Conservation (phyloP, 768 basidiomycete genomes). For the Mycena filopes region DNA sequence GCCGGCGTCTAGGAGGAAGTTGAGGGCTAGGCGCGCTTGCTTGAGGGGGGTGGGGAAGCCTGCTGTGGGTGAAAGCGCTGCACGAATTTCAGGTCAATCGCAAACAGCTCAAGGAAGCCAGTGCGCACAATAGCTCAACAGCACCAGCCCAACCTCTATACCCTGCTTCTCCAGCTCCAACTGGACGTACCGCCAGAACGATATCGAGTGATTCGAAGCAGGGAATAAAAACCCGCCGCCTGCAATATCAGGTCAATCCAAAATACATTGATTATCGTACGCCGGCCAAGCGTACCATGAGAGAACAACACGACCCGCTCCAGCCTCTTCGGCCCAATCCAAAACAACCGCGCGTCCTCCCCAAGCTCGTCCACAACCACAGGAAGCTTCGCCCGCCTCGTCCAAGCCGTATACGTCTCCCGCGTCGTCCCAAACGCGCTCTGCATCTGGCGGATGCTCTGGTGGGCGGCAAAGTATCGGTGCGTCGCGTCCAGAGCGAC, state of each 20-base stretch:
- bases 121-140: conserved; percentile 46
- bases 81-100: background rate
- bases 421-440: conserved; percentile 35
- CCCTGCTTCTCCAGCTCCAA: conserved; percentile 37
- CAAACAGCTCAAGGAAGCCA: background rate
- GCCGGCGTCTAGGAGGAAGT: conserved; percentile 43
- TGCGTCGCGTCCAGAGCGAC: conserved; percentile 34
- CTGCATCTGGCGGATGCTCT: conserved; percentile 38
- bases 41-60: conserved; percentile 44
- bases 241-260: conserved; percentile 26
- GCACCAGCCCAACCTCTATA: conserved; percentile 40
- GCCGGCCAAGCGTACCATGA: conserved; percentile 38
- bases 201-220: conserved; percentile 31
- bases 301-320: conserved; percentile 47
- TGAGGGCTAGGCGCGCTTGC: conserved; percentile 41
- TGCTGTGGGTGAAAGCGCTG: conserved; percentile 41
- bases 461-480: conserved; percentile 19
- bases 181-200: conserved; percentile 44
- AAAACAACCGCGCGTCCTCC: conserved; percentile 40
- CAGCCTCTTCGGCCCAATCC: conserved; percentile 44
- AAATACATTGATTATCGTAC: background rate
- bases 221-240: conserved; percentile 47
- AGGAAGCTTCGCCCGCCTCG: conserved; percentile 33
- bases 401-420: conserved; percentile 33
- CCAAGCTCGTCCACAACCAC: conserved; percentile 41